Percentiles rank a stretch among this genome's conserved stretches.
These are phyloP conservation scores for Microdochium nivale DNA, from an alignment of 2,329 filamentous ascomycete species.

Conservation along the genomic window DNA sequence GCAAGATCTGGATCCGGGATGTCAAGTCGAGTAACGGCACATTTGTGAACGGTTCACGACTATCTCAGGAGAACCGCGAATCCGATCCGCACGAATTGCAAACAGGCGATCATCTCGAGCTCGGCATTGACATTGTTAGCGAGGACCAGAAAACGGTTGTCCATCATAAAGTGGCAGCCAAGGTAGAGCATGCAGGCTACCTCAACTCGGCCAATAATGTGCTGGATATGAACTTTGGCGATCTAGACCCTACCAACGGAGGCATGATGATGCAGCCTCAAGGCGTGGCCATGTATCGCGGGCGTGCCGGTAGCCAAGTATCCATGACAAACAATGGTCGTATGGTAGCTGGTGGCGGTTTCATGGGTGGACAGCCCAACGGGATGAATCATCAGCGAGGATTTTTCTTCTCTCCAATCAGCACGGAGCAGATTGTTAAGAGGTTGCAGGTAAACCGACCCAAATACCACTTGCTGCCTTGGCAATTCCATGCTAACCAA, in stretches of 20 bases:
- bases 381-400: constrained; percentile 66
- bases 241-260: constrained; percentile 74
- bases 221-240: constrained; percentile 84
- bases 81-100: constrained; percentile 92
- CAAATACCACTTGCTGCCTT: background rate
- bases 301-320: constrained; percentile 60
- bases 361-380: constrained; percentile 42
- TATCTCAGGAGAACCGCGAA: constrained; percentile 92
- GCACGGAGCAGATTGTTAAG: constrained; percentile 91
- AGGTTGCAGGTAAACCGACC: constrained; percentile 60
- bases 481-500: constrained; percentile 11
- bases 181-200: constrained; percentile 90
- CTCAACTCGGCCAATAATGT: constrained; percentile 67
- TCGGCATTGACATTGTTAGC: constrained; percentile 97
- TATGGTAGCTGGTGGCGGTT: constrained; percentile 42
- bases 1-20: constrained; percentile 92
- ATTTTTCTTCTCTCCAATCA: constrained; percentile 81
- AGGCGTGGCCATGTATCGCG: constrained; percentile 61
- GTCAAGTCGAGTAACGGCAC: constrained; percentile 98
- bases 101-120: constrained; percentile 83
- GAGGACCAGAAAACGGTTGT: constrained; percentile 98
- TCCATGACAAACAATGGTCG: constrained; percentile 54
- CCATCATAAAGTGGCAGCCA: constrained; percentile 95
- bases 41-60: constrained; percentile 85
- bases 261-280: constrained; percentile 62